Conservation (phyloP, 2,329 filamentous ascomycete genomes). For the Aspergillus phoenicis region DNA sequence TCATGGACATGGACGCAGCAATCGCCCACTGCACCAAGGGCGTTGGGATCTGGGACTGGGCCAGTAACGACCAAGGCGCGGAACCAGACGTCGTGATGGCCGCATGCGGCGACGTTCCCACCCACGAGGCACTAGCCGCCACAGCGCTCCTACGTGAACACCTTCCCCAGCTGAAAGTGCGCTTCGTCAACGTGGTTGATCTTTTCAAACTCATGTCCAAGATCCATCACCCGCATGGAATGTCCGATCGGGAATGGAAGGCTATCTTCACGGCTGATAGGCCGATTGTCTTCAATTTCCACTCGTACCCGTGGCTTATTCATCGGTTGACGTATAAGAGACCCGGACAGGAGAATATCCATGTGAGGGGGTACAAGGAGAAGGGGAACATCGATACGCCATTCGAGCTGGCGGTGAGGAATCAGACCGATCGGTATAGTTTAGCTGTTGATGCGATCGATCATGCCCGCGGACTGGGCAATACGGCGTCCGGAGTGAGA, state of each 20-base stretch:
- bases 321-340: constrained; percentile 77
- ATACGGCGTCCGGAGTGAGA: constrained; percentile 63
- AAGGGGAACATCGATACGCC: constrained; percentile 85
- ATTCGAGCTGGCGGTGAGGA: constrained; percentile 75
- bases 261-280: constrained; percentile 72
- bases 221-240: constrained; percentile 71
- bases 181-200: constrained; percentile 79
- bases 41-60: constrained; percentile 75
- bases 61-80: constrained; percentile 67
- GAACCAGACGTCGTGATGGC: constrained; percentile 78
- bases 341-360: constrained; percentile 66
- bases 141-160: constrained; percentile 72
- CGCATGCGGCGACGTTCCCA: constrained; percentile 73
- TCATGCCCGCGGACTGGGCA: constrained; percentile 63
- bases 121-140: constrained; percentile 73
- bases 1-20: constrained; percentile 71
- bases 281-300: constrained; percentile 81
- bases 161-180: constrained; percentile 72
- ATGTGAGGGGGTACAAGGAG: constrained; percentile 78
- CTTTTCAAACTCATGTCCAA: constrained; percentile 76
- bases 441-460: constrained; percentile 77
- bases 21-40: constrained; percentile 77
- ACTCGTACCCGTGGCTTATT: constrained; percentile 79
- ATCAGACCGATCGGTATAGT: constrained; percentile 75
- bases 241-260: constrained; percentile 66